Evolutionary conservation across 345 rosid species (phyloP).

Genomic region (Eutrema heterophyllum): DNA sequence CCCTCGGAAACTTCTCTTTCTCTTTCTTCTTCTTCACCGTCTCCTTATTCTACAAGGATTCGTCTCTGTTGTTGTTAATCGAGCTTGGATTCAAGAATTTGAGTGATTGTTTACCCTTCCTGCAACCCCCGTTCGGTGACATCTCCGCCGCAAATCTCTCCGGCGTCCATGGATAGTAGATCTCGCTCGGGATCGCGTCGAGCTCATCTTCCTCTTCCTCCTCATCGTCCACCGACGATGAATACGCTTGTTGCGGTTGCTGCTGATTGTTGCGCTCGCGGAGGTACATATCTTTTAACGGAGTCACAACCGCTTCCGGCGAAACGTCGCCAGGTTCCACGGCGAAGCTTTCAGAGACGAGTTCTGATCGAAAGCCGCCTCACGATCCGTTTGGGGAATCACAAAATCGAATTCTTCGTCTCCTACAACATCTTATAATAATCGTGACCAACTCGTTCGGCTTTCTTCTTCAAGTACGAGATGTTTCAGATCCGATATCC

Average conservation of each 20-base stretch:
- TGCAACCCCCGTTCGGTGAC: constrained; percentile 47
- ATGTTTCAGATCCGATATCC: no score
- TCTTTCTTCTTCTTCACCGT: constrained; percentile 16
- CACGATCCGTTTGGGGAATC: no score
- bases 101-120: constrained; percentile 66
- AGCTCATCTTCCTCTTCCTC: constrained; percentile 59
- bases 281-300: constrained; percentile 44
- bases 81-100: constrained; percentile 26
- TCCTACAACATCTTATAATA: background rate
- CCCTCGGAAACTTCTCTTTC: no score
- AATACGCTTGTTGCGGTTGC: constrained; percentile 30
- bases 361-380: constrained; percentile 64
- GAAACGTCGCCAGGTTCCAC: background rate
- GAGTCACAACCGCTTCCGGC: constrained; percentile 27
- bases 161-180: constrained; percentile 58
- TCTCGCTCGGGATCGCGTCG: constrained; percentile 42
- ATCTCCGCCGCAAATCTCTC: constrained; percentile 50
- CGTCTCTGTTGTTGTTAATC: background rate
- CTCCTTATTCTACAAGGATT: background rate
- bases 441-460: constrained; percentile 33
- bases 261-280: constrained; percentile 36
- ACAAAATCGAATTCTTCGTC: constrained; percentile 68
- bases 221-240: constrained; percentile 50
- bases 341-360: constrained; percentile 14
- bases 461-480: no score